A percentile compares a stretch with the other conserved stretches of the same genome.
Evolutionary conservation across 768 basidiomycete genomes (phyloP).

Genomic region (Amanita rimosa): DNA sequence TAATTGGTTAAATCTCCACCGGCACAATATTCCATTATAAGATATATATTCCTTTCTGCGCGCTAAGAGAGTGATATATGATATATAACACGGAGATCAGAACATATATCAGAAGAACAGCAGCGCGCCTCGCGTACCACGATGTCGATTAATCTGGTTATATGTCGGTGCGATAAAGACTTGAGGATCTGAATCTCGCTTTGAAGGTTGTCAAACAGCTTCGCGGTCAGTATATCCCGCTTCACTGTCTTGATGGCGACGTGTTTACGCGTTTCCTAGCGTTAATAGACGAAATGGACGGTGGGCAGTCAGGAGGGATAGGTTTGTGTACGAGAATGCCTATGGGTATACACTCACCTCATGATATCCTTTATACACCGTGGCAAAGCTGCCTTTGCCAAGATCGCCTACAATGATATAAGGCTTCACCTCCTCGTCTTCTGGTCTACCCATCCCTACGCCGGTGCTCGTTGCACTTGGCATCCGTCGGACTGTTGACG

Average conservation of each 20-base stretch:
- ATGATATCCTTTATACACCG: conserved; percentile 90
- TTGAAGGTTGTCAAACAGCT: conserved; percentile 95
- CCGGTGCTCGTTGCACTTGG: neutral
- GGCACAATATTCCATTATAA: conserved; percentile 96
- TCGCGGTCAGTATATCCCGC: conserved; percentile 76
- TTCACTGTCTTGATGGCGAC: conserved; percentile 96
- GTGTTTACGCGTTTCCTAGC: conserved; percentile 61
- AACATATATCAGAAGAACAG: conserved; percentile 9
- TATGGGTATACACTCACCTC: conserved; percentile 40
- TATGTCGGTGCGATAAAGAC: conserved; percentile 83
- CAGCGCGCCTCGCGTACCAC: conserved; percentile 40
- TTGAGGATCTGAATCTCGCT: conserved; percentile 97
- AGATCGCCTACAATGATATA: conserved; percentile 71
- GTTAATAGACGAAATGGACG: neutral
- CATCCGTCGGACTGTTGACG: conserved; percentile 1
- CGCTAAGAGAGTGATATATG: conserved; percentile 36
- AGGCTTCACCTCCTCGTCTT: conserved; percentile 65
- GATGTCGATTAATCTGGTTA: conserved; percentile 88
- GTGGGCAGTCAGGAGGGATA: neutral
- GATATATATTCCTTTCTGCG: conserved; percentile 73
- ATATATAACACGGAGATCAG: conserved; percentile 6
- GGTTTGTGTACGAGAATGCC: neutral
- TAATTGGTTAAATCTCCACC: conserved; percentile 95
- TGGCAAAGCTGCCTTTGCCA: conserved; percentile 92
- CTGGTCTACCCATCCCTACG: conserved; percentile 15